Percentiles rank a stretch among this genome's conserved stretches.
Conservation (phyloP, 495 filamentous ascomycete genomes). For the Lepraria neglecta region DNA sequence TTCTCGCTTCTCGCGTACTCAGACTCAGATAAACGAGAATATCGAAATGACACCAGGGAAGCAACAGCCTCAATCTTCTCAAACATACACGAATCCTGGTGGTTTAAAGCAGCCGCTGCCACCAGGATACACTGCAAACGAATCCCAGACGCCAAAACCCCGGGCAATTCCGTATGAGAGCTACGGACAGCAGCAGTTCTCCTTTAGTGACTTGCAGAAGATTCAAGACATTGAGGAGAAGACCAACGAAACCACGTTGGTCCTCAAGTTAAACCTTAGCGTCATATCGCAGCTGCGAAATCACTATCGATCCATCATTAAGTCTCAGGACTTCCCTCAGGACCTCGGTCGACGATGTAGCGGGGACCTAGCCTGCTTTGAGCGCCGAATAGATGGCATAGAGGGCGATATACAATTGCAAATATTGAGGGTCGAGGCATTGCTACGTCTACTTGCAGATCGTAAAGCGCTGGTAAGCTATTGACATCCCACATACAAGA, state of each 20-base stretch:
- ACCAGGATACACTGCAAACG: too few relatives aligned
- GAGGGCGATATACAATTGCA: conserved; percentile 12
- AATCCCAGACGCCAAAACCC: too few relatives aligned
- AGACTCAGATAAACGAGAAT: too few relatives aligned
- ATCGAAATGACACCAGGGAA: too few relatives aligned
- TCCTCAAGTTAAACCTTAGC: conserved; percentile 35
- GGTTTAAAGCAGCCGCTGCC: too few relatives aligned
- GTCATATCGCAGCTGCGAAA: conserved; percentile 35
- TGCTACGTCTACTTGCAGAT: conserved; percentile 11
- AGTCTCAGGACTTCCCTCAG: neutral
- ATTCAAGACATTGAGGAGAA: conserved; percentile 39
- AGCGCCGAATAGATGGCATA: neutral
- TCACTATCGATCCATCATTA: conserved; percentile 25
- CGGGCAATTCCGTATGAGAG: neutral
- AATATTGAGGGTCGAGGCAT: conserved; percentile 4
- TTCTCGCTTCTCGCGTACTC: too few relatives aligned
- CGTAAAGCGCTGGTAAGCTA: conserved; percentile 11
- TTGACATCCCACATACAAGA: neutral
- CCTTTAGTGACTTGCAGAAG: conserved; percentile 36
- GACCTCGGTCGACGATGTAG: neutral
- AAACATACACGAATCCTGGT: too few relatives aligned
- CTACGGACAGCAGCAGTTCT: conserved; percentile 23
- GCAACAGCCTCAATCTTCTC: too few relatives aligned
- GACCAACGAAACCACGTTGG: conserved; percentile 33
- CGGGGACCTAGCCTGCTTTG: conserved; percentile 4